These are phyloP conservation scores for Scedosporium aurantiacum DNA, from an alignment of 2,329 filamentous ascomycete genomes.

Conservation along the genomic window DNA sequence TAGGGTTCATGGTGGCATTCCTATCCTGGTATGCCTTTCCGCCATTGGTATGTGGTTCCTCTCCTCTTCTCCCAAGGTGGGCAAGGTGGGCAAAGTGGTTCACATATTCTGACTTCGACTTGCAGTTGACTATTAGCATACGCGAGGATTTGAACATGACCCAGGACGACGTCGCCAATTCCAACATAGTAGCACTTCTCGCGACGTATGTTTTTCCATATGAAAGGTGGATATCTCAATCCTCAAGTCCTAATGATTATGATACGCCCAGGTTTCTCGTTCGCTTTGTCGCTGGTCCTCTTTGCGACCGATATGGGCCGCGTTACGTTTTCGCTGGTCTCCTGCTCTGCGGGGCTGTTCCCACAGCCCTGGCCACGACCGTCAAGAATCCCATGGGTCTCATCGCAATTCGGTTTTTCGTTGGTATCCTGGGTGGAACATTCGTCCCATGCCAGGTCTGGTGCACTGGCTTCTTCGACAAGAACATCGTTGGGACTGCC, in stretches of 20 bases:
- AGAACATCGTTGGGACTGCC: slow-evolving; percentile 79
- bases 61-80: not conserved
- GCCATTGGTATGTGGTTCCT: slow-evolving; percentile 52
- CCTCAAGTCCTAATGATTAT: not conserved
- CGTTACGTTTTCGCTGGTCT: slow-evolving; percentile 68
- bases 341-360: slow-evolving; percentile 68
- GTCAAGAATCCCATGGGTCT: slow-evolving; percentile 53
- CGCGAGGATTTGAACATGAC: slow-evolving; percentile 60
- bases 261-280: slow-evolving; percentile 50
- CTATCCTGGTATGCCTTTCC: slow-evolving; percentile 92
- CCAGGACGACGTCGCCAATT: slow-evolving; percentile 66
- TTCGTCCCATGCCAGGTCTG: slow-evolving; percentile 87
- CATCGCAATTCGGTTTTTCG: slow-evolving; percentile 67
- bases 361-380: slow-evolving; percentile 71
- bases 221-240: slow-evolving; percentile 13
- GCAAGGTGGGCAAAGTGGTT: too few relatives aligned
- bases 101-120: not conserved
- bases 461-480: slow-evolving; percentile 89
- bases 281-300: slow-evolving; percentile 65
- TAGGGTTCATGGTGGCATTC: slow-evolving; percentile 79
- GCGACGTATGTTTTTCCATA: slow-evolving; percentile 37
- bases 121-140: slow-evolving; percentile 4
- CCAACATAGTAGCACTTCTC: slow-evolving; percentile 73
- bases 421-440: slow-evolving; percentile 65
- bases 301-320: slow-evolving; percentile 78